Evolutionary conservation across 768 basidiomycete species (phyloP), one percentile per base, ranked within the genome.

Genomic region (Rhizopogon rudus): DNA sequence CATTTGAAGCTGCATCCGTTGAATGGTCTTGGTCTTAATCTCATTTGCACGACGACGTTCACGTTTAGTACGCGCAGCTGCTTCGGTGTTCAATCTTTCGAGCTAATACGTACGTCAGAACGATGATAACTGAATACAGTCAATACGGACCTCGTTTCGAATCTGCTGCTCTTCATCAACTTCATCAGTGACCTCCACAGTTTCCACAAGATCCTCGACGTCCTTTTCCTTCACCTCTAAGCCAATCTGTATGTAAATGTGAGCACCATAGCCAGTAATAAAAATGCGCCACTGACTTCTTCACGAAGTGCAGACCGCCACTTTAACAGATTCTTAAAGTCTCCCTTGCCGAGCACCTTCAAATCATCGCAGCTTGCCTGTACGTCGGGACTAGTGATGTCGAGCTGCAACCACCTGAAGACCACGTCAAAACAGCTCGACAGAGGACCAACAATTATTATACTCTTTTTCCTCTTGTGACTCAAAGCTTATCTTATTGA

Each of bases 1-100:
- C 97, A 99, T 99, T 66, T 91, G 88, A 44, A 98, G 79, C 67
- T 98, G 97, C 84, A 98, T 89, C 51, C 95, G 88, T 65, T 93
- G 91, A 40, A 98, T 86, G 1, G 93, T 91, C 60, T 88, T 84
- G 29, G 81, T 78, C 72, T 90, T 92, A 65, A 90, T 77, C 74
- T 98, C 97, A 71, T 98, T 98, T 2, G 87, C 84, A 37, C 85
- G 81, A 52, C 93, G 82, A 52, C 90, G 81, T 61, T 92, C 89
- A 7, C 90, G 87, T 68, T 93, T 93, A 40, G 80, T 68, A 45
- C 86, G 83, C 29, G 86, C 81, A 40, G 80, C 76, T 31, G 82
- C 86, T 71, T 92, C 94, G 1, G 81, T 77, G 58, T 92, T 91
- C 13, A 93, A 75, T 44, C 88, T 84, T 65, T 90, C 88, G 43